These are phyloP conservation scores for Tilletia walkeri DNA, from an alignment of 1,284 basidiomycete genomes.

Conservation along the genomic window DNA sequence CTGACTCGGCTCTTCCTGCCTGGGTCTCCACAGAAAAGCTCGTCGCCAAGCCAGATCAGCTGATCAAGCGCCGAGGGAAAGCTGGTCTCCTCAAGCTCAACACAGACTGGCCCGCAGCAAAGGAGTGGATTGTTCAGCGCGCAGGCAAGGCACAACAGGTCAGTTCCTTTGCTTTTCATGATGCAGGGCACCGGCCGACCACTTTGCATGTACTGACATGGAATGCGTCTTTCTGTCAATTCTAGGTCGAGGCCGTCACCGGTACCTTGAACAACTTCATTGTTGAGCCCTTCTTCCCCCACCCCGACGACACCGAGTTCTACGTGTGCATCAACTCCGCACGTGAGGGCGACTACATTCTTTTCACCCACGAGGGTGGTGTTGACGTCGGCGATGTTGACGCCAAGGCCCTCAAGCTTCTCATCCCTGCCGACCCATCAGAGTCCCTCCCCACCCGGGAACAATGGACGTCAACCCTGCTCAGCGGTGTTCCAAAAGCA, in stretches of 20 bases:
- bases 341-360: conserved; percentile 90
- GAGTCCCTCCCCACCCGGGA: conserved; percentile 76
- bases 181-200: neutral
- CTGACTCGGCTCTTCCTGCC: conserved; percentile 70
- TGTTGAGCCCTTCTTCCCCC: conserved; percentile 95
- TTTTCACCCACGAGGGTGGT: conserved; percentile 98
- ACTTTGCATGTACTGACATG: neutral
- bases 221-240: neutral
- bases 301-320: conserved; percentile 89
- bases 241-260: conserved; percentile 85
- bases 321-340: conserved; percentile 97
- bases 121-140: conserved; percentile 76
- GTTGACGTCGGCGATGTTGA: conserved; percentile 99
- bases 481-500: conserved; percentile 37
- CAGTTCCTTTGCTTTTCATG: conserved; percentile 26
- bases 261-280: conserved; percentile 97
- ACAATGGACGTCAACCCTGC: conserved; percentile 57
- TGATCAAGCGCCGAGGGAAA: conserved; percentile 99
- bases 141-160: conserved; percentile 93
- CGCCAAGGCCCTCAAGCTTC: conserved; percentile 86
- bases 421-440: conserved; percentile 77
- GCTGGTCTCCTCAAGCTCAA: conserved; percentile 87
- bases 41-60: conserved; percentile 70
- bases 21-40: conserved; percentile 67
- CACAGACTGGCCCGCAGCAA: conserved; percentile 76